These are phyloP conservation scores for Suillus fuscotomentosus DNA, from an alignment of 768 basidiomycete genomes.

Conservation along the genomic window DNA sequence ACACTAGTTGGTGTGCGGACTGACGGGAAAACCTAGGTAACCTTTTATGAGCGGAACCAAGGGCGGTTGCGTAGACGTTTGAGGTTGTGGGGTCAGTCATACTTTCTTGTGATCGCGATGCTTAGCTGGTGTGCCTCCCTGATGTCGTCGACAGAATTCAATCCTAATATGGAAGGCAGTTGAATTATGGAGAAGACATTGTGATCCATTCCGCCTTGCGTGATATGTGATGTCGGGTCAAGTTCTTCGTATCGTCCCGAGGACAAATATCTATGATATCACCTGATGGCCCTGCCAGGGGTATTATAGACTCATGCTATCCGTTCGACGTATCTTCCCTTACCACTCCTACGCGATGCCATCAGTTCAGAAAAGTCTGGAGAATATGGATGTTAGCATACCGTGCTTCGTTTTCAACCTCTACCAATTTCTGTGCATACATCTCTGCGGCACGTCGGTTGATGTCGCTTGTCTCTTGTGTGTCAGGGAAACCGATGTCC, in stretches of 20 bases:
- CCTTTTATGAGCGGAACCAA: background rate
- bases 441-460: slow-evolving; percentile 73
- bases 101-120: background rate
- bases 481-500: slow-evolving; percentile 87
- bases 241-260: background rate
- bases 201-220: background rate
- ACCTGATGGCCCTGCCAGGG: background rate
- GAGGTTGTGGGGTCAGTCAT: background rate
- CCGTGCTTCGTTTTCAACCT: slow-evolving; percentile 59
- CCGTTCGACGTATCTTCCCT: slow-evolving; percentile 28
- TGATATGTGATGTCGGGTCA: background rate
- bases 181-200: background rate
- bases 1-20: background rate
- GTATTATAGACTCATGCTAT: slow-evolving; percentile 12
- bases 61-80: background rate
- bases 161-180: background rate
- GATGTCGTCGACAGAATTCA: background rate
- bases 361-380: background rate
- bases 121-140: background rate
- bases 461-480: slow-evolving; percentile 76
- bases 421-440: slow-evolving; percentile 60
- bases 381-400: slow-evolving; percentile 30
- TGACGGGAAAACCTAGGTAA: background rate
- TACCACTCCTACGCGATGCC: slow-evolving; percentile 14
- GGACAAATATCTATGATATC: background rate